A percentile compares a stretch with the other conserved stretches of the same genome.
phyloP scores from a whole-genome alignment of 179 eudicot species.

The Spergularia azorica region DNA sequence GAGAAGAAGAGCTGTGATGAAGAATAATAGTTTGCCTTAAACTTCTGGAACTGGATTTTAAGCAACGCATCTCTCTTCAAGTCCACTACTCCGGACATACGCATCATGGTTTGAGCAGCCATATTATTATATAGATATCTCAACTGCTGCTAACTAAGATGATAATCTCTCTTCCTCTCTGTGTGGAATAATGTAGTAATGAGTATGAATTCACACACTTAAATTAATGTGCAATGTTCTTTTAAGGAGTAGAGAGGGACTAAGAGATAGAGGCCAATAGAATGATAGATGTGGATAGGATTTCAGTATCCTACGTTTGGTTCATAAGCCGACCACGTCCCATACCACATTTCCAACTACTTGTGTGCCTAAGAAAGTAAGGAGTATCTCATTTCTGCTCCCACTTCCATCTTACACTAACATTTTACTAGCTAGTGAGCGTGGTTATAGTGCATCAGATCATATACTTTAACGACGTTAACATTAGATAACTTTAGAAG shows the following conservation, averaged over 20 bases:
- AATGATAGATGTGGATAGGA: constrained; percentile 34
- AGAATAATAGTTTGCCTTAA: constrained; percentile 46
- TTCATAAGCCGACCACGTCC: constrained; percentile 28
- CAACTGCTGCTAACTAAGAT: neutral
- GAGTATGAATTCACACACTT: no score
- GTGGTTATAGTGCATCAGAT: no score
- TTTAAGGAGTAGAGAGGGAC: neutral
- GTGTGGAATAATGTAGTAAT: no score
- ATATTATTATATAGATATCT: neutral
- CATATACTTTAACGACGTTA: no score
- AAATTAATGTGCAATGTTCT: constrained; percentile 5
- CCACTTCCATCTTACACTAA: no score
- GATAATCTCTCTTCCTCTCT: neutral
- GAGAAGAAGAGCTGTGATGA: constrained; percentile 27
- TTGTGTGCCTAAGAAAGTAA: neutral
- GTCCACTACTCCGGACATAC: constrained; percentile 41
- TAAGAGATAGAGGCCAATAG: constrained; percentile 1
- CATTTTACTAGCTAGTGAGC: no score
- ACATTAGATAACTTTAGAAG: no score
- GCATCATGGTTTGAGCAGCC: constrained; percentile 78
- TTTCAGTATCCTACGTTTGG: constrained; percentile 23
- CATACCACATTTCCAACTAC: neutral
- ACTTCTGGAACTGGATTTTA: constrained; percentile 40
- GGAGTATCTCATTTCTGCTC: neutral
- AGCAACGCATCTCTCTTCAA: constrained; percentile 47